Conservation (phyloP, 2,329 filamentous ascomycete genomes). For the Neopestalotiopsis clavispora region DNA sequence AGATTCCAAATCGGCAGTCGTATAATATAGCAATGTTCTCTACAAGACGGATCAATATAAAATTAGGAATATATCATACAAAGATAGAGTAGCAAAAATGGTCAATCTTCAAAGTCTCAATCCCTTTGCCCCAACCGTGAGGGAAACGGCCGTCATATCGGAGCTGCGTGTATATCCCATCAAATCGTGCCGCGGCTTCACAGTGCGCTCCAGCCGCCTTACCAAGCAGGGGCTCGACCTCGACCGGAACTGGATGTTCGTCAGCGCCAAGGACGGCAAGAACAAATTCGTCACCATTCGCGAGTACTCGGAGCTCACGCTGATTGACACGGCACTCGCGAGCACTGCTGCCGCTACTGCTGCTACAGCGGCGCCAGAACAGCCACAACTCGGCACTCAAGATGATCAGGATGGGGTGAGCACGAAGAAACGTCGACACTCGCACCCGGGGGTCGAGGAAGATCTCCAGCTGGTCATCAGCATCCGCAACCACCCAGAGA, state of each 20-base stretch:
- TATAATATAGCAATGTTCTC: not conserved
- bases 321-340: slow-evolving; percentile 49
- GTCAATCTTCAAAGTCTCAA: slow-evolving; percentile 12
- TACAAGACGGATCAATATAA: no score
- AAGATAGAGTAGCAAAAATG: not conserved
- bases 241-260: slow-evolving; percentile 71
- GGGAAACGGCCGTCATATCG: slow-evolving; percentile 2
- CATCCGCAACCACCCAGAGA: slow-evolving; percentile 40
- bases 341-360: not conserved
- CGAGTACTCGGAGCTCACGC: slow-evolving; percentile 63
- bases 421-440: no score
- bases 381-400: no score
- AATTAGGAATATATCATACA: not conserved
- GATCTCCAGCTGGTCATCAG: slow-evolving; percentile 52
- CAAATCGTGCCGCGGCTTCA: slow-evolving; percentile 69
- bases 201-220: slow-evolving; percentile 55
- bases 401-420: no score
- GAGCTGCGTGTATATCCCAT: slow-evolving; percentile 64
- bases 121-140: slow-evolving; percentile 4
- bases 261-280: slow-evolving; percentile 50
- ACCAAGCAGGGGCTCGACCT: slow-evolving; percentile 62
- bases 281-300: slow-evolving; percentile 64
- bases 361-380: not conserved
- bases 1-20: not conserved
- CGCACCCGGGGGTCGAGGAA: not conserved